These are phyloP conservation scores for Pisolithus tinctorius DNA, from an alignment of 768 basidiomycete genomes.

Conservation along the genomic window DNA sequence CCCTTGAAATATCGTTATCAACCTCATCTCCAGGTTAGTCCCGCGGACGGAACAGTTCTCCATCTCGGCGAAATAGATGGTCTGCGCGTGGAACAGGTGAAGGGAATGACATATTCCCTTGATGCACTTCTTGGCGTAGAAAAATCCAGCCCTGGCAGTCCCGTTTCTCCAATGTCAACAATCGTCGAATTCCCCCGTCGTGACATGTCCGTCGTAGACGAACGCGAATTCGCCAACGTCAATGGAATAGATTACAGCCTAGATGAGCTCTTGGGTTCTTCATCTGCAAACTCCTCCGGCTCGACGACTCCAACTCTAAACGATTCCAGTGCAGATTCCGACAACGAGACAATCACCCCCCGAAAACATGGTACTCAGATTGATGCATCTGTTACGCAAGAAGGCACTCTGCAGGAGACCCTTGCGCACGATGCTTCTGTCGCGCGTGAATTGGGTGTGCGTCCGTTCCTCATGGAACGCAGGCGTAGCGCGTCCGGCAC, in stretches of 20 bases:
- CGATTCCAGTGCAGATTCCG: conserved; percentile 13
- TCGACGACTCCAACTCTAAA: conserved; percentile 26
- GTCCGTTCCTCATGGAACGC: conserved; percentile 28
- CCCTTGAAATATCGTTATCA: not conserved
- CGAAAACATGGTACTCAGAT: conserved; percentile 61
- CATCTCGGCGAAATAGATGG: conserved; percentile 85
- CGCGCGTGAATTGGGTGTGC: conserved; percentile 63
- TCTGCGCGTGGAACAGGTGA: conserved; percentile 88
- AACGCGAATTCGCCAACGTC: conserved; percentile 90
- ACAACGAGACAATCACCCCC: conserved; percentile 24
- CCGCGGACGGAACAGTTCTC: conserved; percentile 88
- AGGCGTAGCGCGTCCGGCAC: conserved; percentile 36
- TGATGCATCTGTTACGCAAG: conserved; percentile 71
- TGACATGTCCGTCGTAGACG: conserved; percentile 63
- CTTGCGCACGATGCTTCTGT: conserved; percentile 65
- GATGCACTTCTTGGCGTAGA: conserved; percentile 86
- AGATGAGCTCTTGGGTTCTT: conserved; percentile 73
- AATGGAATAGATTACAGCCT: conserved; percentile 96
- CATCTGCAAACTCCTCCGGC: conserved; percentile 34
- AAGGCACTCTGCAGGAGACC: conserved; percentile 45
- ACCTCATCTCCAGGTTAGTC: conserved; percentile 58
- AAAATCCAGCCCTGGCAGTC: conserved; percentile 34
- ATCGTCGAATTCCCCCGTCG: conserved; percentile 38
- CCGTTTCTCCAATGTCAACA: conserved; percentile 35
- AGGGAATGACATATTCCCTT: conserved; percentile 94